Evolutionary conservation across 2,329 filamentous ascomycete genomes (phyloP).

Genomic region (Thelonectria discophora): DNA sequence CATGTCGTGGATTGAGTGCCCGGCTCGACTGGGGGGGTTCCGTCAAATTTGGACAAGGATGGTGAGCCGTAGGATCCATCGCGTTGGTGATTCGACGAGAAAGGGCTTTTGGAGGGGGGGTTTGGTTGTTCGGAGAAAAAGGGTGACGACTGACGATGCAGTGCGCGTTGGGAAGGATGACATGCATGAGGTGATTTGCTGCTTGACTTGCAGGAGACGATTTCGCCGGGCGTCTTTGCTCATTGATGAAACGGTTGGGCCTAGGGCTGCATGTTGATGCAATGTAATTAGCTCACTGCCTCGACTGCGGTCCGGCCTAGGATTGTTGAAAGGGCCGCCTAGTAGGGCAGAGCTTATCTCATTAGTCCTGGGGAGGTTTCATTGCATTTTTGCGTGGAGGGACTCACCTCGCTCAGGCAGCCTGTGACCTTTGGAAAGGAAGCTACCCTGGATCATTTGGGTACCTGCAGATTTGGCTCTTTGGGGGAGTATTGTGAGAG

Average conservation of each 20-base stretch:
- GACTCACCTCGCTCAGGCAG: neutral
- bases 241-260: neutral
- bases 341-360: neutral
- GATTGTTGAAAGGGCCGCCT: too few species aligned
- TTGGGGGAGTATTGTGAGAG: neutral
- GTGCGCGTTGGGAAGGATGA: neutral
- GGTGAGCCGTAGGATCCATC: conserved; percentile 22
- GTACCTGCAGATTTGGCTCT: neutral
- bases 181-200: neutral
- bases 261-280: neutral
- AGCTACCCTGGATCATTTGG: neutral
- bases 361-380: neutral
- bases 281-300: neutral
- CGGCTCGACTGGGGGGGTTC: conserved; percentile 13
- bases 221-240: neutral
- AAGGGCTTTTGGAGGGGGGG: neutral
- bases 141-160: neutral
- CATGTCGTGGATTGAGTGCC: conserved; percentile 20
- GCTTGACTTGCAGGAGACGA: neutral
- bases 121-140: neutral
- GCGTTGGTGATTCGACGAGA: conserved; percentile 13
- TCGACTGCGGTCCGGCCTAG: too few species aligned
- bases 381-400: neutral
- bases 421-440: neutral
- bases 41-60: conserved; percentile 19